phyloP scores from a whole-genome alignment of 1,139 yeast genomes.

The Kazachstania sp. region DNA sequence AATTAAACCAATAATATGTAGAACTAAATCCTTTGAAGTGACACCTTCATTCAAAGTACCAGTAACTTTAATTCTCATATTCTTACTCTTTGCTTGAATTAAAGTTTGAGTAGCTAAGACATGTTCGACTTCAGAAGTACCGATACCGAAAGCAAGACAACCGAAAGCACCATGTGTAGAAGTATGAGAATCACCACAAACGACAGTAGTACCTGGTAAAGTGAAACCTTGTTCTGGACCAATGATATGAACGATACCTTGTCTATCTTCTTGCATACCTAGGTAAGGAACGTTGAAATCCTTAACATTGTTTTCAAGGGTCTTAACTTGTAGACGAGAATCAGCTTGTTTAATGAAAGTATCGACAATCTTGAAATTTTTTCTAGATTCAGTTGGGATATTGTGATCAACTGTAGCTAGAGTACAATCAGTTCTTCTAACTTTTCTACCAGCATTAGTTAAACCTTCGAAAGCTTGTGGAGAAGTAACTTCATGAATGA shows the following conservation, averaged over 20 bases:
- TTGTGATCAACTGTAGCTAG: constrained; percentile 97
- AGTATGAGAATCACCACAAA: constrained; percentile 97
- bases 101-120: constrained; percentile 95
- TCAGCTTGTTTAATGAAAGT: constrained; percentile 87
- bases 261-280: constrained; percentile 90
- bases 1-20: constrained; percentile 90
- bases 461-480: constrained; percentile 98
- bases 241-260: constrained; percentile 95
- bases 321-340: constrained; percentile 83
- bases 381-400: constrained; percentile 85
- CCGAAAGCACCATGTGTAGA: constrained; percentile 99
- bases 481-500: constrained; percentile 96
- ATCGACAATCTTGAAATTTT: constrained; percentile 59
- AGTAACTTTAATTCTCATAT: constrained; percentile 80
- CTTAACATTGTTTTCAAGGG: constrained; percentile 86
- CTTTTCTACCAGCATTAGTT: constrained; percentile 73
- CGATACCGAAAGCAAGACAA: constrained; percentile 95
- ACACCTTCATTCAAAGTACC: constrained; percentile 83
- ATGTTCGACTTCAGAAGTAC: constrained; percentile 98
- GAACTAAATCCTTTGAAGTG: constrained; percentile 88
- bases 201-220: constrained; percentile 95
- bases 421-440: constrained; percentile 90
- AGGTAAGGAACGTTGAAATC: constrained; percentile 83
- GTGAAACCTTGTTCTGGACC: constrained; percentile 99
- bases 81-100: constrained; percentile 88